Base-by-base conservation (phyloP, 140 eudicot species). In the Anethum foeniculum region DNA sequence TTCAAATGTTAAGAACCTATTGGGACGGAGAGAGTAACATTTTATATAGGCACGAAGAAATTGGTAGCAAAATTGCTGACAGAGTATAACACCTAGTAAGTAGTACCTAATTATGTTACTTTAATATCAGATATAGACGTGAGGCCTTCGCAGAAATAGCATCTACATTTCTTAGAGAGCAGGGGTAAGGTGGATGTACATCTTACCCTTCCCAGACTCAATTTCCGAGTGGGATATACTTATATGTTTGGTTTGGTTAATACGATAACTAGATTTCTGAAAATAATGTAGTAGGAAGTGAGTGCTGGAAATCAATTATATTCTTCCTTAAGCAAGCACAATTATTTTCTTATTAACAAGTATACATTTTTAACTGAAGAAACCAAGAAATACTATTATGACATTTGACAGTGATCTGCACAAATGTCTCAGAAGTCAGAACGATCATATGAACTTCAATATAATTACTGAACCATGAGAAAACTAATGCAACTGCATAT, bases 401-500 rank as follows among this genome's bases (percentile, higher is more conserved):
- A 75, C 23, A 21, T 56, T 51, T 46, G 64, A 52, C 4, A 34
- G 41, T 51, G 81, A 77, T 77, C 72, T 60, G 54, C 23, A 41
- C 4, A 19, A 15, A 52, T 77, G 43, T 77, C 38, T 32, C 68
- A 52, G 41, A 77, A 27, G 19, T 32, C 68, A 52, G 41, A 77
- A 15, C 51, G 67, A 49, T 49, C 71, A 77, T 23, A 10, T 19
- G 68, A 52, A 77, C 72, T 23, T 34, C 13, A 34, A 77, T 52
- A 56, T 10, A 77, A 36, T 77, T 54, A n/a, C 32, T 75, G 3
- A 28, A 77, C 28, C 19, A 49, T 27, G 13, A 19, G 79, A 75
- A 54, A 75, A 75, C 39, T 47, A 75, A 27, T 75, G 79, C 64
- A 75, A 75, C 79, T 75, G 6, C 18, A 75, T 25, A 16, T 75